phyloP scores from a whole-genome alignment of 495 filamentous ascomycete species.

The Platismatia glauca region DNA sequence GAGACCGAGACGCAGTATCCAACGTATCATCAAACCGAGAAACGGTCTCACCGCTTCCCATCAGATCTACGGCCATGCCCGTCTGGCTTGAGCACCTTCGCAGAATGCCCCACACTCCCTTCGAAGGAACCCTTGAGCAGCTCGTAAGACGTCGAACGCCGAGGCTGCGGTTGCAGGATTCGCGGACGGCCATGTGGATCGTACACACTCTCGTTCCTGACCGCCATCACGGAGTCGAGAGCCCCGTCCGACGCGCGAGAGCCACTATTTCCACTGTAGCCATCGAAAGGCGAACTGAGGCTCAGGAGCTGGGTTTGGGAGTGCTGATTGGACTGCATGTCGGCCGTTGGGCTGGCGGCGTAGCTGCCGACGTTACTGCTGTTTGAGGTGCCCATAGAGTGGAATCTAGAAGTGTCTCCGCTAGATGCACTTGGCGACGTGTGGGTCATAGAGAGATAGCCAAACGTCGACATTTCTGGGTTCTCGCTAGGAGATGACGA shows the following conservation, averaged over 20 bases:
- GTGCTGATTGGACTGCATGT: background rate
- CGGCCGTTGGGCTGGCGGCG: background rate
- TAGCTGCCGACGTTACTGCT: background rate
- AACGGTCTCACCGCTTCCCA: background rate
- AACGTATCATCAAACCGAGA: background rate
- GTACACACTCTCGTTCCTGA: background rate
- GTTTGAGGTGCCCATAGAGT: background rate
- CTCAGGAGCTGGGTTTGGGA: constrained; percentile 2
- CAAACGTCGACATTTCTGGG: background rate
- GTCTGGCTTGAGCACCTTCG: constrained; percentile 1
- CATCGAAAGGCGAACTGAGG: constrained; percentile 21
- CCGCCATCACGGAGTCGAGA: constrained; percentile 14
- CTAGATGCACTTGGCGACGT: background rate
- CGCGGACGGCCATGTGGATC: constrained; percentile 4
- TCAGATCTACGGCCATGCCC: background rate
- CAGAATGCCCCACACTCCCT: background rate
- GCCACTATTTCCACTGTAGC: constrained; percentile 21
- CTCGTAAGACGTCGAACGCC: constrained; percentile 8
- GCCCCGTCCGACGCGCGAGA: constrained; percentile 19
- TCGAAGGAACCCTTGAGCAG: constrained; percentile 7
- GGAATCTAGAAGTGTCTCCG: background rate
- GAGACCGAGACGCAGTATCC: background rate
- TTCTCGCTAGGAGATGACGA: constrained; percentile 12
- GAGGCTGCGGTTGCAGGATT: constrained; percentile 12
- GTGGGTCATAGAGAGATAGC: background rate